Conservation (phyloP, 2,329 filamentous ascomycete species). For the Parastagonospora avenae region DNA sequence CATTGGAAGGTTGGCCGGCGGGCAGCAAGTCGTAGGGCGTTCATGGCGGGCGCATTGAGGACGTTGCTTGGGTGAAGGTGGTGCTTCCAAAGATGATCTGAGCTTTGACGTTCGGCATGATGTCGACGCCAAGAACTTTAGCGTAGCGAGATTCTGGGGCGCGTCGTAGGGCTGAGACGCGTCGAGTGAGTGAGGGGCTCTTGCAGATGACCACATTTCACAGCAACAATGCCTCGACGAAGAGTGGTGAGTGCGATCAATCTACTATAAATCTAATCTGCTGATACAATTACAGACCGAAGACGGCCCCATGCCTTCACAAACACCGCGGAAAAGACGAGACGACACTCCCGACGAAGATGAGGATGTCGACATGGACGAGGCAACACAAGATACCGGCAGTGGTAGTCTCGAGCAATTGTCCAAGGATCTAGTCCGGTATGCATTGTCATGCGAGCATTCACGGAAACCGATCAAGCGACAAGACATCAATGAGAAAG, state of each 20-base stretch:
- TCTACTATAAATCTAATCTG: not conserved
- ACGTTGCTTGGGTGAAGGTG: not conserved
- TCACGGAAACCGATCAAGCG: slow-evolving; percentile 63
- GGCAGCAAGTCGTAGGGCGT: slow-evolving; percentile 32
- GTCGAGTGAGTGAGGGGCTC: no score
- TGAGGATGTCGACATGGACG: slow-evolving; percentile 25
- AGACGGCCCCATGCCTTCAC: slow-evolving; percentile 19
- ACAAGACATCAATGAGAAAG: slow-evolving; percentile 62
- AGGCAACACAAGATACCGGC: slow-evolving; percentile 9
- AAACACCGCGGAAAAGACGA: slow-evolving; percentile 21
- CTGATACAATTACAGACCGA: slow-evolving; percentile 21
- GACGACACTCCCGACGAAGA: slow-evolving; percentile 27
- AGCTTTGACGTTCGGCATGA: slow-evolving; percentile 19
- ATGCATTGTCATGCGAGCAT: slow-evolving; percentile 66
- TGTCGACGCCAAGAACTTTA: slow-evolving; percentile 23
- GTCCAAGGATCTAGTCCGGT: slow-evolving; percentile 66
- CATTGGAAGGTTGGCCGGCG: slow-evolving; percentile 38
- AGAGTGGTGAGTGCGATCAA: not conserved
- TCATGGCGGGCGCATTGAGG: slow-evolving; percentile 33
- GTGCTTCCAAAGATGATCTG: slow-evolving; percentile 1
- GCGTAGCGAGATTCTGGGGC: slow-evolving; percentile 10
- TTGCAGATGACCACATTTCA: not conserved
- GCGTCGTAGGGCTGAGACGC: slow-evolving; percentile 4
- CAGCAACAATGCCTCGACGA: slow-evolving; percentile 12
- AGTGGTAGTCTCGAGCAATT: slow-evolving; percentile 50